These are phyloP conservation scores for Papiliotrema terrestris DNA, from an alignment of 1,284 basidiomycete genomes.

Conservation along the genomic window DNA sequence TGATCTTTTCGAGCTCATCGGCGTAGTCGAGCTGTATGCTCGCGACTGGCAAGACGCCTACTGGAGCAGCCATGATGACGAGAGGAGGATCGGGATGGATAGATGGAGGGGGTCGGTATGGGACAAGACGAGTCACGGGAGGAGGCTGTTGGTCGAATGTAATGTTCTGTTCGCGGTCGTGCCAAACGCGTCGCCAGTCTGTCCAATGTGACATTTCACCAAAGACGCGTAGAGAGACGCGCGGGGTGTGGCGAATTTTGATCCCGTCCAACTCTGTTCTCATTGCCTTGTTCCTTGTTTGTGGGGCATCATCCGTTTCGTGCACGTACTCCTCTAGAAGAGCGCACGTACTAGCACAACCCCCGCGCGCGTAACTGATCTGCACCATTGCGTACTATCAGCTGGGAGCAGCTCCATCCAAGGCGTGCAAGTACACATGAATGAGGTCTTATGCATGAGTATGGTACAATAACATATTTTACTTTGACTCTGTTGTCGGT, in stretches of 20 bases:
- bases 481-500: not conserved
- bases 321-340: too few relatives aligned
- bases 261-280: too few relatives aligned
- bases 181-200: not conserved
- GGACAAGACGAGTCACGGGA: not conserved
- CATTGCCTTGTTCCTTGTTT: too few relatives aligned
- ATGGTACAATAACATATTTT: not conserved
- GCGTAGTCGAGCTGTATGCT: constrained; percentile 46
- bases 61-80: constrained; percentile 17
- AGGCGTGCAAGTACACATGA: too few relatives aligned
- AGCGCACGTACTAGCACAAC: too few relatives aligned
- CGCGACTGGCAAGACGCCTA: constrained; percentile 46
- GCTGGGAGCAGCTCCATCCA: too few relatives aligned
- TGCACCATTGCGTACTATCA: too few relatives aligned
- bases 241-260: too few relatives aligned
- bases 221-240: not conserved
- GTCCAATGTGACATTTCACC: not conserved
- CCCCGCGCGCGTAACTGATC: too few relatives aligned
- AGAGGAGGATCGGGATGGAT: not conserved
- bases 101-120: not conserved
- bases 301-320: too few relatives aligned
- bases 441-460: too few relatives aligned
- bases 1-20: constrained; percentile 41
- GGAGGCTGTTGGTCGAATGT: not conserved
- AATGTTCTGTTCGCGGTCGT: not conserved